A percentile compares a stretch with the other conserved stretches of the same genome.
Conservation (phyloP, 2,329 filamentous ascomycete genomes). For the Aureobasidium sp. region DNA sequence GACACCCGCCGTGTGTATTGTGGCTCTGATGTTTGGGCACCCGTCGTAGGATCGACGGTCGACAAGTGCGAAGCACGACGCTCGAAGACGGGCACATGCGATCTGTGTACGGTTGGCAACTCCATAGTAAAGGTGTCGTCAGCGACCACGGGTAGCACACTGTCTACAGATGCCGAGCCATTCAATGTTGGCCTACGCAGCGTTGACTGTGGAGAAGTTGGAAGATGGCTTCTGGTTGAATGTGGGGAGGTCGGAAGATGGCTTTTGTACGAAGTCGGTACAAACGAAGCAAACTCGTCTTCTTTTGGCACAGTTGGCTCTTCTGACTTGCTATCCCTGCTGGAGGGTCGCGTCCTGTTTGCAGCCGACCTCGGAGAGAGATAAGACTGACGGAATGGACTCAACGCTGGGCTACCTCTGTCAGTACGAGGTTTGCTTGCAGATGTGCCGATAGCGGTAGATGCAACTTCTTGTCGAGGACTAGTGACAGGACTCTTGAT, state of each 20-base stretch:
- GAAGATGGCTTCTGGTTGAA: conserved; percentile 22
- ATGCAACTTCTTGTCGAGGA: conserved; percentile 27
- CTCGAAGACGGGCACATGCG: conserved; percentile 19
- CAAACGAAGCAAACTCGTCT: conserved; percentile 40
- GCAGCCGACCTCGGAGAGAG: conserved; percentile 10
- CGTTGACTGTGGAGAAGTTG: conserved; percentile 18
- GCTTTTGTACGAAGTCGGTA: conserved; percentile 29
- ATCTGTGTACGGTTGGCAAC: conserved; percentile 31
- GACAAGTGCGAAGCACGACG: conserved; percentile 1
- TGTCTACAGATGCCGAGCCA: conserved; percentile 32
- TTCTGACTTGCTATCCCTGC: conserved; percentile 24
- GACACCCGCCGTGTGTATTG: background rate
- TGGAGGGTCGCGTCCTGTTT: conserved; percentile 22
- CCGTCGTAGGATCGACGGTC: background rate
- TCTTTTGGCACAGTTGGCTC: conserved; percentile 22
- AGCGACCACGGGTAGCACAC: conserved; percentile 25
- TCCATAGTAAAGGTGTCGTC: conserved; percentile 45
- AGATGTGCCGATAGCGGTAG: conserved; percentile 16
- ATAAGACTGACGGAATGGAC: conserved; percentile 12
- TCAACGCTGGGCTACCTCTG: conserved; percentile 13
- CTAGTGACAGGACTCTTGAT: conserved; percentile 37
- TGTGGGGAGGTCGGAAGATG: conserved; percentile 18
- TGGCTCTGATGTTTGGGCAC: background rate
- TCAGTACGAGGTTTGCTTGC: conserved; percentile 12
- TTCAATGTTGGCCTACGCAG: conserved; percentile 28